Conservation (phyloP, 2,329 filamentous ascomycete genomes). For the Pezicula carpinea region DNA sequence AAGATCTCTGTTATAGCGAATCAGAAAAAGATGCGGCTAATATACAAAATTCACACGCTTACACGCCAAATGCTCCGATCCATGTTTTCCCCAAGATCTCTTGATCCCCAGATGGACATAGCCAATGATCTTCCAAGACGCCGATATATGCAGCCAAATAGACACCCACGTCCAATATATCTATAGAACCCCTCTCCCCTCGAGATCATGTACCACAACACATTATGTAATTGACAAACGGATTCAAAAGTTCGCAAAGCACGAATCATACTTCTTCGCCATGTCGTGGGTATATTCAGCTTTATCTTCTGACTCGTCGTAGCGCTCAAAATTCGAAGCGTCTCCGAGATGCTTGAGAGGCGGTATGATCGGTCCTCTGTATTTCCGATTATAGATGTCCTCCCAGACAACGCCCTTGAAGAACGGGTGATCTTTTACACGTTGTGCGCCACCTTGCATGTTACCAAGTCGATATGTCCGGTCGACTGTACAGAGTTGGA, state of each 20-base stretch:
- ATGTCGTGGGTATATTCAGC: slow-evolving; percentile 67
- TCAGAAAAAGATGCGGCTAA: no score
- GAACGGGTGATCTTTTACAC: slow-evolving; percentile 73
- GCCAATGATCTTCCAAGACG: no score
- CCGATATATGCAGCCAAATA: no score
- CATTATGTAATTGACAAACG: no score
- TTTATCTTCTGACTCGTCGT: slow-evolving; percentile 64
- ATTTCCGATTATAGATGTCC: slow-evolving; percentile 58
- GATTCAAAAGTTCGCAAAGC: slow-evolving; percentile 64
- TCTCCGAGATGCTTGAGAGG: slow-evolving; percentile 68
- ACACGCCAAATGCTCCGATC: no score
- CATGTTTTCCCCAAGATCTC: no score
- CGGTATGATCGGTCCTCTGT: slow-evolving; percentile 70
- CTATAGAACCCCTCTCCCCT: no score
- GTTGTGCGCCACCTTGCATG: slow-evolving; percentile 65
- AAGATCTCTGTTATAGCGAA: no score
- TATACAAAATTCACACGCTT: no score
- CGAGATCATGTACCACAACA: no score
- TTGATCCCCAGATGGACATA: no score
- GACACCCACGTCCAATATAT: no score
- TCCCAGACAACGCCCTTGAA: slow-evolving; percentile 73
- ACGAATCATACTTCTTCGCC: slow-evolving; percentile 62
- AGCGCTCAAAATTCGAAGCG: slow-evolving; percentile 76
- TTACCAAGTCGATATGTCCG: slow-evolving; percentile 75
- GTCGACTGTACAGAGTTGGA: slow-evolving; percentile 72